Conservation (phyloP, 1,284 basidiomycete genomes). For the Xerocomus minutiporus region DNA sequence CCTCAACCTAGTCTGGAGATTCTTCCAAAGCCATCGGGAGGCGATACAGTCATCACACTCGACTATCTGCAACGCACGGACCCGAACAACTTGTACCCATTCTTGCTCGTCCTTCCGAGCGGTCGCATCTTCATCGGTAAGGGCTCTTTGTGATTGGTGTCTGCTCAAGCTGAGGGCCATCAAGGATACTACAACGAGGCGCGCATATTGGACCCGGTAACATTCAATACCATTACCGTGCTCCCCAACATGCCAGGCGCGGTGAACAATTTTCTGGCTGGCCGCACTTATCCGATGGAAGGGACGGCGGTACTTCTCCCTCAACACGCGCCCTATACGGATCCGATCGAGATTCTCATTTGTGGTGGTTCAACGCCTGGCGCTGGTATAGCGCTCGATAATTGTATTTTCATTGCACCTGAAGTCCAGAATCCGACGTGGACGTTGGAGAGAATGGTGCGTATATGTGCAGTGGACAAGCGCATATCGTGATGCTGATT, state of each 20-base stretch:
- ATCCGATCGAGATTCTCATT: conserved; percentile 61
- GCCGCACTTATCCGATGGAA: conserved; percentile 75
- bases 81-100: conserved; percentile 73
- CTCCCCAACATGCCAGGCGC: conserved; percentile 71
- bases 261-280: conserved; percentile 68
- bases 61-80: conserved; percentile 57
- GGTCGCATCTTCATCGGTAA: conserved; percentile 61
- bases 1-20: conserved; percentile 65
- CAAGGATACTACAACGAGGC: conserved; percentile 75
- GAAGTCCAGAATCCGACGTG: conserved; percentile 56
- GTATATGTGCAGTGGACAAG: conserved; percentile 11
- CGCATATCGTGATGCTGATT: neutral
- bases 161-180: neutral
- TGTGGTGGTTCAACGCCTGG: conserved; percentile 71
- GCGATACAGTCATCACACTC: conserved; percentile 38
- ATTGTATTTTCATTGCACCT: conserved; percentile 63
- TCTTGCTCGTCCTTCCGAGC: conserved; percentile 65
- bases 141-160: conserved; percentile 14
- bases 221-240: conserved; percentile 53
- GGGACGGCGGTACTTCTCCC: conserved; percentile 69
- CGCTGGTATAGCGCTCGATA: conserved; percentile 56
- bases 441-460: conserved; percentile 70
- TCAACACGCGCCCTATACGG: conserved; percentile 65
- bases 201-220: conserved; percentile 62
- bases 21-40: conserved; percentile 43